These are phyloP conservation scores for Diplogelasinospora grovesii DNA, from an alignment of 495 filamentous ascomycete genomes.

Conservation along the genomic window DNA sequence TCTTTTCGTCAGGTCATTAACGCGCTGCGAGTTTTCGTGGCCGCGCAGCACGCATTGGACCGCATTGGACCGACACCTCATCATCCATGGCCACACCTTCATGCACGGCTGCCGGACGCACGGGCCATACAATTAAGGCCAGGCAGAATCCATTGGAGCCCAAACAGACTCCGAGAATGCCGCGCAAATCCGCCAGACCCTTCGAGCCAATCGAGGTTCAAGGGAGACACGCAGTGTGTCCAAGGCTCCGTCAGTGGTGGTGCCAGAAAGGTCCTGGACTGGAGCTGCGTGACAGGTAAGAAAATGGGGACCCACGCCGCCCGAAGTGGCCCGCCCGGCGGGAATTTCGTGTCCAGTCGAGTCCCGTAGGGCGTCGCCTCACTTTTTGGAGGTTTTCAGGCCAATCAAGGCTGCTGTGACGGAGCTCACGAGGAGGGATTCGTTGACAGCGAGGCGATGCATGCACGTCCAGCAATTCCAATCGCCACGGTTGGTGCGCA, in stretches of 20 bases:
- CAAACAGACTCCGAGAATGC: conserved; percentile 11
- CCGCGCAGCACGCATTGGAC: background rate
- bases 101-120: conserved; percentile 3
- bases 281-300: conserved; percentile 3
- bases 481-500: conserved; percentile 2
- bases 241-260: background rate
- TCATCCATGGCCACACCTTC: conserved; percentile 5
- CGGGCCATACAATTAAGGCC: conserved; percentile 1
- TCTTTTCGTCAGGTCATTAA: too few relatives aligned
- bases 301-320: conserved; percentile 9
- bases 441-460: conserved; percentile 14
- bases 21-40: too few relatives aligned
- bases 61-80: conserved; percentile 11
- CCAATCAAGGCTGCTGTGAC: conserved; percentile 17
- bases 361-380: conserved; percentile 9
- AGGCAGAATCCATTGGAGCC: conserved; percentile 10
- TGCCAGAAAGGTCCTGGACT: too few relatives aligned
- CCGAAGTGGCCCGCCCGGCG: conserved; percentile 5
- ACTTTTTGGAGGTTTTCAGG: conserved; percentile 9
- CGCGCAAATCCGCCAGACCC: conserved; percentile 1
- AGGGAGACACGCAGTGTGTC: background rate
- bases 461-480: conserved; percentile 12
- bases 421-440: conserved; percentile 9
- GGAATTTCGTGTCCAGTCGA: conserved; percentile 13
- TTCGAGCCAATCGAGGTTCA: background rate